Base-by-base conservation (phyloP, 1,284 basidiomycete species). In the Trichosporon sp. region DNA sequence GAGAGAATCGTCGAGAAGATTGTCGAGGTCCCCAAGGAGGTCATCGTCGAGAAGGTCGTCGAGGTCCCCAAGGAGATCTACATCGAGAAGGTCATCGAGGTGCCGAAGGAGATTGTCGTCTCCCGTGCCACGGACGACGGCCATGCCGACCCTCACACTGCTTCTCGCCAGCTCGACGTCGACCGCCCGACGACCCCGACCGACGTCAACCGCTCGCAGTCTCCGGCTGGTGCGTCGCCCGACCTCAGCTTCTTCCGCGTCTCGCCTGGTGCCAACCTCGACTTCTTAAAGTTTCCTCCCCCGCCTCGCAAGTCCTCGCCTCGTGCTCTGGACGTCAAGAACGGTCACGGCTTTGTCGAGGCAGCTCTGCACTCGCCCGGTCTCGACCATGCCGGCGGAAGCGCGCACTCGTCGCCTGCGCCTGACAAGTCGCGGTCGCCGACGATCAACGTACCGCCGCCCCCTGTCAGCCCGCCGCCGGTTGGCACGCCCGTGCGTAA, bases 381-480 rank as follows among this genome's bases (percentile, higher is more conserved):
- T 21, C 75, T 78, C 54, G 77, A 77, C 32, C 51, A 54, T 26
- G 51, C 59, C 14, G 67, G 46, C 48, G 67, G 40, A 14, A 21
- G 38, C 10, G 76, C 76, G 14, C 76, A 77, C 26, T 48, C 74
- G 16, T 75, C 79, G 1, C 75, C 76, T 19, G 71, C 71, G 7
- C 86, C 91, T n/a, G 92, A 94, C 83, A 92, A 90, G 83, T 88
- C 91, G 12, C 89, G 89, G 68, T 92, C 93, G 14, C 93, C 93
- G 0, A 91, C 89, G 80, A 93, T 95, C 90, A 86, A 89, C 70
- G 85, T 95, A 5, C 93, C 93, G 1, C 93, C 93, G 6, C 93
- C 93, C 0, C 92, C 92, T 8, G 88, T 89, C 71, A 86, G 87
- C 73, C 93, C 92, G 0, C 94, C 94, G 7, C 92, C 93, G 10